These are phyloP conservation scores for Leccinum variicolor DNA, from an alignment of 768 basidiomycete species.

Conservation along the genomic window DNA sequence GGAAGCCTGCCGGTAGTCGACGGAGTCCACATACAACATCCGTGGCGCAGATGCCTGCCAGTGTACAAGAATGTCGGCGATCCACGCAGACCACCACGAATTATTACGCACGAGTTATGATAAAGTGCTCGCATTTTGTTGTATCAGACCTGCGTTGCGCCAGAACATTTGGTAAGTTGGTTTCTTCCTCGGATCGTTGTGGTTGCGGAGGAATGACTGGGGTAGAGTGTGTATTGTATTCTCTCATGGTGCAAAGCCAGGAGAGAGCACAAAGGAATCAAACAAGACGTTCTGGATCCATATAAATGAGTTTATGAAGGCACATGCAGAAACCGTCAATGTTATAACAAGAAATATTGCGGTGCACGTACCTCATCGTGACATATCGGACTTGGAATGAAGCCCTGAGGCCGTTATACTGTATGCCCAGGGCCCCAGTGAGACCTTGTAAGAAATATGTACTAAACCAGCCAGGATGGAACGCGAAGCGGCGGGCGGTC, in stretches of 20 bases:
- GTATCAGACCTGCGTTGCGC: neutral
- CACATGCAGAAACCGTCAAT: neutral
- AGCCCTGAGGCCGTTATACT: neutral
- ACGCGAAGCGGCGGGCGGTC: no score
- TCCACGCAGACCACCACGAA: neutral
- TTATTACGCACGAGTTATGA: neutral
- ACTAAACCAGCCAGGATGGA: no score
- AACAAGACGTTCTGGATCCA: neutral
- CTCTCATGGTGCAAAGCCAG: neutral
- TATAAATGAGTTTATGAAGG: neutral
- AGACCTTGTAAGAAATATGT: neutral
- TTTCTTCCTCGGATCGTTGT: neutral
- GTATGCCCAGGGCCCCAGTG: neutral
- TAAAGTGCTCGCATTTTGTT: neutral
- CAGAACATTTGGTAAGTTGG: neutral
- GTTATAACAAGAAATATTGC: neutral
- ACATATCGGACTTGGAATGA: neutral
- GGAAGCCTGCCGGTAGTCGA: neutral
- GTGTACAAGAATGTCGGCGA: neutral
- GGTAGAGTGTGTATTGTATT: neutral
- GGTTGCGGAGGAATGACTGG: neutral
- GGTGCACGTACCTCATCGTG: no score
- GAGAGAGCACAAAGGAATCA: neutral
- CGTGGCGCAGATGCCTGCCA: neutral
- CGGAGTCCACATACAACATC: neutral